Conservation (phyloP, 257 asterid species). For the Phtheirospermum japonicum region DNA sequence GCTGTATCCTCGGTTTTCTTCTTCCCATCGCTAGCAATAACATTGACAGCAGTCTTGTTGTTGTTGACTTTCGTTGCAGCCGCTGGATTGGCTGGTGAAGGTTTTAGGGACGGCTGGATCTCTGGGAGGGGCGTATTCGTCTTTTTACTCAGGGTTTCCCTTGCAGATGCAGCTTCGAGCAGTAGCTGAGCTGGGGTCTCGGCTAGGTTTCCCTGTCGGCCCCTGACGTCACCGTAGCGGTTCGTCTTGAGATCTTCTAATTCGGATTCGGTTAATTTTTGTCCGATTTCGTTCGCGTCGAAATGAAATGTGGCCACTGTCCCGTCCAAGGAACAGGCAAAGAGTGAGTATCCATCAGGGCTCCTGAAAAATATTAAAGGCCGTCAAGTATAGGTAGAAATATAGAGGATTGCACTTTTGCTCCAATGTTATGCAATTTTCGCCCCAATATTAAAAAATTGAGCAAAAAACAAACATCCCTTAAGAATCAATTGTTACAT, state of each 20-base stretch:
- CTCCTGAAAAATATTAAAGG: conserved; percentile 56
- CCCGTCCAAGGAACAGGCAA: conserved; percentile 97
- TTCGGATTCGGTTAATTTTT: conserved; percentile 68
- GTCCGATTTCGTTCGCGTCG: conserved; percentile 75
- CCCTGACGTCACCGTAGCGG: conserved; percentile 85
- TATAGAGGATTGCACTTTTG: too few relatives aligned
- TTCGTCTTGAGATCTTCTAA: conserved; percentile 78
- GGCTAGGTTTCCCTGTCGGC: conserved; percentile 80
- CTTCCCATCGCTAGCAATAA: conserved; percentile 46
- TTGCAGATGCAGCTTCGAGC: conserved; percentile 88
- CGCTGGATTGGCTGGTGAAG: conserved; percentile 48
- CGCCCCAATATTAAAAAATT: background rate
- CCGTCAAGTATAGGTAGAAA: too few relatives aligned
- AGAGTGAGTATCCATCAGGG: conserved; percentile 93
- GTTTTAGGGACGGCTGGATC: conserved; percentile 44
- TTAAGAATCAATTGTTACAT: background rate
- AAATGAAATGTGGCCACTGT: conserved; percentile 83
- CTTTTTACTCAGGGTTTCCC: conserved; percentile 53
- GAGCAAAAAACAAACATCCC: background rate
- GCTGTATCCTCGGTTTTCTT: conserved; percentile 37
- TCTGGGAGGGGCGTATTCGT: conserved; percentile 33
- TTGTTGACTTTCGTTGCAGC: conserved; percentile 38
- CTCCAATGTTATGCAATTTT: background rate
- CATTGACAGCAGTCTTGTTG: too few relatives aligned
- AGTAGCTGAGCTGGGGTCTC: conserved; percentile 88